phyloP scores from a whole-genome alignment of 345 rosid genomes.

The Sapria himalayana region DNA sequence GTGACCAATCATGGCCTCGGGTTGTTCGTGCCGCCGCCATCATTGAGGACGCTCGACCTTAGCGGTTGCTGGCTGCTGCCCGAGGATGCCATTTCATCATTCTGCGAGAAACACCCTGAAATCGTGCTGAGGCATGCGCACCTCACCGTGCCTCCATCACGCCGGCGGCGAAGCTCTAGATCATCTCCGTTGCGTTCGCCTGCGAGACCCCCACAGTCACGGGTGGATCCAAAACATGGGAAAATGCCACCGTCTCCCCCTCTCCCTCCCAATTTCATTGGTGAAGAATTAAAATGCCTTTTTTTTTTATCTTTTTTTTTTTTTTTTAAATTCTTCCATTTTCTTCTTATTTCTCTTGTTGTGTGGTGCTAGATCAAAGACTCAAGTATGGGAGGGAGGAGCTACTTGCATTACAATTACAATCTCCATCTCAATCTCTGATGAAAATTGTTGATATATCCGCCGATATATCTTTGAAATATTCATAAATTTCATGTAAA shows the following conservation, averaged over 20 bases:
- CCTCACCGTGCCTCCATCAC: conserved; percentile 8
- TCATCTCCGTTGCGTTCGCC: conserved; percentile 12
- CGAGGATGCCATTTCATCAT: conserved; percentile 20
- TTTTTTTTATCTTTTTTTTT: too few relatives aligned
- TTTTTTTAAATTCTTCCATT: too few relatives aligned
- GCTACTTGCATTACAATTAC: too few relatives aligned
- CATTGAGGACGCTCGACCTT: conserved; percentile 40
- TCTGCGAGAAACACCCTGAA: conserved; percentile 30
- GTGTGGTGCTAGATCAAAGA: too few relatives aligned
- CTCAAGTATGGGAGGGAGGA: too few relatives aligned
- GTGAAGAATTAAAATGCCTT: too few relatives aligned
- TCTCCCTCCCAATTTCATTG: conserved; percentile 7
- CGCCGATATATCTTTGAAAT: too few relatives aligned
- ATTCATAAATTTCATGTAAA: too few relatives aligned
- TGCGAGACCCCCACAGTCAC: conserved; percentile 8
- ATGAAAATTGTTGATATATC: too few relatives aligned
- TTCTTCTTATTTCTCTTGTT: too few relatives aligned
- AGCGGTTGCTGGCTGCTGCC: conserved; percentile 87
- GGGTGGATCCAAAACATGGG: conserved; percentile 7
- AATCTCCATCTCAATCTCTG: too few relatives aligned
- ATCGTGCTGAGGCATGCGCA: conserved; percentile 42
- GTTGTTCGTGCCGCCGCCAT: conserved; percentile 30
- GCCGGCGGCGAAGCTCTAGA: conserved; percentile 9
- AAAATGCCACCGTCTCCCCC: conserved; percentile 12
- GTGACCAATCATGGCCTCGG: conserved; percentile 44